Evolutionary conservation across 768 basidiomycete species (phyloP), one percentile per base, ranked within the genome.

Genomic region (Lentinus tigrinus): DNA sequence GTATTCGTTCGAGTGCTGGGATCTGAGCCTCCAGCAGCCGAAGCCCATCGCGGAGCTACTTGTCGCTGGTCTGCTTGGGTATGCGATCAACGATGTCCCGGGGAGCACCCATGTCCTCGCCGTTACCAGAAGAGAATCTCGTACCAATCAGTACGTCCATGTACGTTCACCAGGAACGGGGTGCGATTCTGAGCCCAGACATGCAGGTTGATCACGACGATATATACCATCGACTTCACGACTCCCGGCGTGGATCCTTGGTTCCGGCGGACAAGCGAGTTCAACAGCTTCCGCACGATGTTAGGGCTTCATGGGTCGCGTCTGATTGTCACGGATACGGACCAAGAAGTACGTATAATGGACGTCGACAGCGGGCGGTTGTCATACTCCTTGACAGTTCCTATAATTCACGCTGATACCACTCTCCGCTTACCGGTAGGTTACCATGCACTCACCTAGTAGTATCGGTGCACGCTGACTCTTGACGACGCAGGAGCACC

Each of bases 1-100:
- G 13, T 78, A 75, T 27, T 69, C 69, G 23, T 54, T 87, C 26
- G 81, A 83, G 38, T 84, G 84, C 62, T 88, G 87, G 87, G 82
- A 87, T 60, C 44, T 85, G 9, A 47, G 66, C 0, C 31, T 31
- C 31, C 7, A 31, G 10, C 54, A 11, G 52, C 64, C 3, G 58
- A 68, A 80, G 0, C 60, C 49, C 59, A 65, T 84, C 34, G 84
- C 84, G 1, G 65, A 70, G 5, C 74, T 75, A 64, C 62, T 37
- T 64, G 53, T 31, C 76, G 28, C 68, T 63, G 4, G 72, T 70
- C 75, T 79, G 40, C 69, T 74, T n/a, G 56, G 55, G 16, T 56
- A 54, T 52, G 54, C 74, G 6, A 69, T 85, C 39, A 87, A 85
- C 56, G 72, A 75, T 3, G 74, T 75, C 34, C 62, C 69, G 0